Conservation (phyloP, 306 rosid genomes). For the Delonix regia region DNA sequence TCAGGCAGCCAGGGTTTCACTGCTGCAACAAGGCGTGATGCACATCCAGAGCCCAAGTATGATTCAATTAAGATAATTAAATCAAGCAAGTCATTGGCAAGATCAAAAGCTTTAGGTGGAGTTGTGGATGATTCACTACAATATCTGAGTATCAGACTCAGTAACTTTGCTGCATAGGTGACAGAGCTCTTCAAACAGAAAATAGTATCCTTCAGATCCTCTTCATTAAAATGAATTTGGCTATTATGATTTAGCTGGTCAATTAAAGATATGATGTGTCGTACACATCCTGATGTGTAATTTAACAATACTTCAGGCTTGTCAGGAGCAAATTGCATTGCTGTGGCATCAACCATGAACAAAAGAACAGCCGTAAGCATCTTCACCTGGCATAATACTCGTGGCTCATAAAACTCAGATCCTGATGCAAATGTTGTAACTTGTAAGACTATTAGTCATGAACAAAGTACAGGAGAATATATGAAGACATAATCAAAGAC, state of each 20-base stretch:
- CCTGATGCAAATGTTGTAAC: slow-evolving; percentile 47
- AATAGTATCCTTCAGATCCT: slow-evolving; percentile 51
- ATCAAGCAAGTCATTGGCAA: slow-evolving; percentile 74
- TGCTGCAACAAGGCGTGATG: slow-evolving; percentile 64
- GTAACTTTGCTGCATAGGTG: slow-evolving; percentile 79
- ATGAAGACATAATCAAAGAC: slow-evolving; percentile 2
- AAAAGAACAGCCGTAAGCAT: slow-evolving; percentile 73
- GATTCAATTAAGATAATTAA: slow-evolving; percentile 60
- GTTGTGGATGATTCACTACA: slow-evolving; percentile 49
- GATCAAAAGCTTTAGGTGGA: slow-evolving; percentile 50
- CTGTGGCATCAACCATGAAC: slow-evolving; percentile 68
- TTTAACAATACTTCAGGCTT: slow-evolving; percentile 61
- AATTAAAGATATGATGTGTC: slow-evolving; percentile 42
- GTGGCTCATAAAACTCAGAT: slow-evolving; percentile 40
- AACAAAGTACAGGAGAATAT: slow-evolving; percentile 29
- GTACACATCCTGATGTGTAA: slow-evolving; percentile 57
- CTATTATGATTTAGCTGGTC: slow-evolving; percentile 39
- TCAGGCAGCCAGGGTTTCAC: slow-evolving; percentile 91
- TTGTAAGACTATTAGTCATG: slow-evolving; percentile 27
- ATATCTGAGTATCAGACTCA: slow-evolving; percentile 52
- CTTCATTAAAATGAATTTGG: slow-evolving; percentile 57
- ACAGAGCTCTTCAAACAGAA: slow-evolving; percentile 70
- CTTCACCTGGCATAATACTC: slow-evolving; percentile 60
- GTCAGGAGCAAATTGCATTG: slow-evolving; percentile 56
- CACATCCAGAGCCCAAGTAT: slow-evolving; percentile 62